Conservation (phyloP, 2,329 filamentous ascomycete genomes). For the Colletotrichum sp. region DNA sequence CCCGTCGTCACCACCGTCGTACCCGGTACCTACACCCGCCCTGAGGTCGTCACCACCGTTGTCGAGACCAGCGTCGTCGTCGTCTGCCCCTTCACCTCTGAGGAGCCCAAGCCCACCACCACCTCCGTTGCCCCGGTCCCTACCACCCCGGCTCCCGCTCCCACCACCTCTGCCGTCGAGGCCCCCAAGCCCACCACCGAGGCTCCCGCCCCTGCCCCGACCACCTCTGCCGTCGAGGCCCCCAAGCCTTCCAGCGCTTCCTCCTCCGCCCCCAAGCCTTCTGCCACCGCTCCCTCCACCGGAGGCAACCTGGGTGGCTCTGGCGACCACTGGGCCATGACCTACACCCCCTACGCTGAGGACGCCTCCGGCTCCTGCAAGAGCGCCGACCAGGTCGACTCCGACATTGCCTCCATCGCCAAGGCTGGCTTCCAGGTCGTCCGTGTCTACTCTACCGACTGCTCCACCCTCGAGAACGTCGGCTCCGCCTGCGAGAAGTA, state of each 20-base stretch:
- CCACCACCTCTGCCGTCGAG: slow-evolving; percentile 28
- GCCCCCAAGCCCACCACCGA: slow-evolving; percentile 23
- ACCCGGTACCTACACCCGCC: slow-evolving; percentile 76
- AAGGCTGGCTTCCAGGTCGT: slow-evolving; percentile 70
- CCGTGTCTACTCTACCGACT: slow-evolving; percentile 93
- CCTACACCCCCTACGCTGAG: slow-evolving; percentile 77
- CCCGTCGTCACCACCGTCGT: slow-evolving; percentile 68
- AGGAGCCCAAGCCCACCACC: slow-evolving; percentile 28
- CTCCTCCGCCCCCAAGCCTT: slow-evolving; percentile 20
- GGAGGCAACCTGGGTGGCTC: slow-evolving; percentile 41
- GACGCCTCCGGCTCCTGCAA: slow-evolving; percentile 67
- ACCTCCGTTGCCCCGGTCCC: slow-evolving; percentile 24
- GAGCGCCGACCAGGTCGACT: slow-evolving; percentile 57
- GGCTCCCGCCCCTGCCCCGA: slow-evolving; percentile 18
- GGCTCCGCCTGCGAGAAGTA: slow-evolving; percentile 69
- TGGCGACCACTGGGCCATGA: slow-evolving; percentile 72
- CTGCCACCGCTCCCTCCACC: slow-evolving; percentile 29
- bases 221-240: slow-evolving; percentile 25
- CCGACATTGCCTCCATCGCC: slow-evolving; percentile 68
- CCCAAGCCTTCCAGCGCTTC: slow-evolving; percentile 24
- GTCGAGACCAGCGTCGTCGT: slow-evolving; percentile 72
- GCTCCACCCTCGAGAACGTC: slow-evolving; percentile 78
- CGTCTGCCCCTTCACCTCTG: slow-evolving; percentile 70
- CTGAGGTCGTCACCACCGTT: slow-evolving; percentile 69
- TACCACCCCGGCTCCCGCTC: slow-evolving; percentile 17